These are phyloP conservation scores for Passalora sequoiae DNA, from an alignment of 2,329 filamentous ascomycete genomes.

Conservation along the genomic window DNA sequence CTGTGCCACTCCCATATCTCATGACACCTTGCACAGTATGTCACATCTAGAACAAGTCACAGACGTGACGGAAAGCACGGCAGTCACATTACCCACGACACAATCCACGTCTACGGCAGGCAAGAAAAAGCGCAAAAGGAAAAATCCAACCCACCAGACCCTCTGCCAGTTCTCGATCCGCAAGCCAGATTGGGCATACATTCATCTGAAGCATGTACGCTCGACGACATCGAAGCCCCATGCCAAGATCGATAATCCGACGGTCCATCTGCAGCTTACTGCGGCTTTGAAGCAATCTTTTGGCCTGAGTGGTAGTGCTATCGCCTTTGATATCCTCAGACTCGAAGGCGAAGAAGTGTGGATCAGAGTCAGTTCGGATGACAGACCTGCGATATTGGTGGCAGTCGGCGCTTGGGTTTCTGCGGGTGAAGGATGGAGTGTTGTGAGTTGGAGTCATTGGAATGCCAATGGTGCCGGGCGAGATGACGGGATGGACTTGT, in stretches of 20 bases:
- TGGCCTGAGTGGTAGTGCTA: conserved; percentile 61
- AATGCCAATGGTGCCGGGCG: conserved; percentile 55
- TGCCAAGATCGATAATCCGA: conserved; percentile 54
- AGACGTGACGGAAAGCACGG: conserved; percentile 8
- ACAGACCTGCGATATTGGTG: conserved; percentile 57
- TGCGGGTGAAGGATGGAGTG: conserved; percentile 42
- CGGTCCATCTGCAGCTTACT: conserved; percentile 58
- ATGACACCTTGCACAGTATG: conserved; percentile 8
- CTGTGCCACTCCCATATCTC: too few species aligned
- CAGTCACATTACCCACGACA: conserved; percentile 5
- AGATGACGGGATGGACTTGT: conserved; percentile 42
- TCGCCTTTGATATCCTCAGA: conserved; percentile 66
- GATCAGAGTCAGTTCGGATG: conserved; percentile 59
- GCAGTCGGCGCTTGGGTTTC: conserved; percentile 63
- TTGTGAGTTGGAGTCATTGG: conserved; percentile 60
- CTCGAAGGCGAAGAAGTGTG: conserved; percentile 54
- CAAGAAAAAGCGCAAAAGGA: conserved; percentile 19
- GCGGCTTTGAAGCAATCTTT: conserved; percentile 63
- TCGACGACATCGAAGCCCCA: conserved; percentile 1
- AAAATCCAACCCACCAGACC: conserved; percentile 16
- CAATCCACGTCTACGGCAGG: conserved; percentile 2
- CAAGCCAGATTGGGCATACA: conserved; percentile 38
- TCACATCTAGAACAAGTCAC: conserved; percentile 11
- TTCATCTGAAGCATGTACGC: conserved; percentile 37
- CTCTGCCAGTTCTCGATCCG: conserved; percentile 38